Evolutionary conservation across 306 rosid species (phyloP), one percentile per base, ranked within the genome.

Genomic region (Trichosanthes cucumerina): DNA sequence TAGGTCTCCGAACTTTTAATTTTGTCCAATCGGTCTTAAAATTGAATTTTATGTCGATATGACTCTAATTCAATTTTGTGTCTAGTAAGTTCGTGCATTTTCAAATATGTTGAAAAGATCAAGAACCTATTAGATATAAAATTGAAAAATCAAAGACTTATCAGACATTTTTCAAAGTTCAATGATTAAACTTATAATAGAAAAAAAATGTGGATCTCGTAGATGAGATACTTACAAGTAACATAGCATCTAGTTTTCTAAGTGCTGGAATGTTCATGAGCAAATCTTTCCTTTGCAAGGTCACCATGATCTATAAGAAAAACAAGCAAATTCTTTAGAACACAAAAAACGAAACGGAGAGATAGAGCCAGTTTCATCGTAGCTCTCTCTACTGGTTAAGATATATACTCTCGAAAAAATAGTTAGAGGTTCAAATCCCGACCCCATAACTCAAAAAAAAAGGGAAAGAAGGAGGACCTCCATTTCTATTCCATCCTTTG

Each of bases 201-300:
- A n/a, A n/a, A n/a, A 15, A 49, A 28, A 49, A 39, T 43, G 2
- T 23, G 34, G 33, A 28, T 8, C 24, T 10, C 15, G 9, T 15
- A 33, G 50, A 44, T 62, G 3, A 52, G 6, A 16, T 69, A 83
- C 96, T 88, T 89, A 96, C 99, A 82, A 96, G 36, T 26, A 92
- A 93, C 98, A 92, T 88, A 41, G 87, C 90, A 80, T 96, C 99
- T 9, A 96, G 96, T 85, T 92, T 92, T 81, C 88, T 89, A 78
- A 96, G 74, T 16, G 93, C 96, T 0, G 99, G 99, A 56, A 96
- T 81, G 85, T 91, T 91, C 89, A 90, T 87, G 69, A 86, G 91
- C 24, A 96, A 85, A 90, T 96, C 98, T 28, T 50, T 85, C 86
- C 99, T 86, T 89, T 92, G 97, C 13, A 89, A 74, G 11, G 97